Evolutionary conservation across 2,329 filamentous ascomycete species (phyloP).

Genomic region (Ascochyta lentis): DNA sequence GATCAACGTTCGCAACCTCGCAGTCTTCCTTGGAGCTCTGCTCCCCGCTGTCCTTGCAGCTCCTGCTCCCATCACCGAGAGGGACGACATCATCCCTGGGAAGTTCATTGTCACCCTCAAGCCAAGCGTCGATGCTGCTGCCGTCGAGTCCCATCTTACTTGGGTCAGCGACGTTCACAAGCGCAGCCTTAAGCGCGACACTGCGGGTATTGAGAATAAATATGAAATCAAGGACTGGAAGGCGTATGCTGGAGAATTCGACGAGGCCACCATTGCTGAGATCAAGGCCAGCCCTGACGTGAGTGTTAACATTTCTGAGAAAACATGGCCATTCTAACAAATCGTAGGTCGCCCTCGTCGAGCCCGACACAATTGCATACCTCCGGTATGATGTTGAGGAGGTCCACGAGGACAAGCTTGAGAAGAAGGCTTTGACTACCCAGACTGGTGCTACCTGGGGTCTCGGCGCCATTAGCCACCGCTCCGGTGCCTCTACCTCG

Average conservation of each 20-base stretch:
- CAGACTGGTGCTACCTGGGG: slow-evolving; percentile 31
- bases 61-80: slow-evolving; percentile 23
- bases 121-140: slow-evolving; percentile 18
- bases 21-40: slow-evolving; percentile 16
- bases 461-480: slow-evolving; percentile 30
- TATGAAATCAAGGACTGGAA: slow-evolving; percentile 54
- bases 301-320: neutral
- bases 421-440: slow-evolving; percentile 25
- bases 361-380: slow-evolving; percentile 24
- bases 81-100: slow-evolving; percentile 22
- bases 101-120: slow-evolving; percentile 38
- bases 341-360: slow-evolving; percentile 20
- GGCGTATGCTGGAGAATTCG: slow-evolving; percentile 57
- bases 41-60: slow-evolving; percentile 18
- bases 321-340: neutral
- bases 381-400: slow-evolving; percentile 20
- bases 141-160: slow-evolving; percentile 43
- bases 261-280: slow-evolving; percentile 52
- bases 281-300: slow-evolving; percentile 43
- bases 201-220: slow-evolving; percentile 50
- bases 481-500: slow-evolving; percentile 15
- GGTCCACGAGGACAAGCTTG: slow-evolving; percentile 14
- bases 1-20: slow-evolving; percentile 20
- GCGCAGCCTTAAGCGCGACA: slow-evolving; percentile 48
- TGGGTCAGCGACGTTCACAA: slow-evolving; percentile 46